Base-by-base conservation (phyloP, 495 filamentous ascomycete genomes). In the Penicillium odoratum region DNA sequence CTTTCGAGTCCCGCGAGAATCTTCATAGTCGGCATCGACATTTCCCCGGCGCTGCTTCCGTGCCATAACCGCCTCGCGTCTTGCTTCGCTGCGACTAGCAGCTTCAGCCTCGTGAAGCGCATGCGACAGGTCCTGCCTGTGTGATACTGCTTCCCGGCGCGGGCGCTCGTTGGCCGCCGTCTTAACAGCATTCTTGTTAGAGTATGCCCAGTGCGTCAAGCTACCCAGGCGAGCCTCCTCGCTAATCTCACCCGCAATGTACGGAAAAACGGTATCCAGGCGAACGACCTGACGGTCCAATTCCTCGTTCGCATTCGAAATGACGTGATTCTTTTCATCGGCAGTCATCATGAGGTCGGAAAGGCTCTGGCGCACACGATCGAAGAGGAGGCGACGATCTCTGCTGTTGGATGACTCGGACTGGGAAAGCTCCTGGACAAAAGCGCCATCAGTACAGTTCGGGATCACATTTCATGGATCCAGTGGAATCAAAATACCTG, bases 321-420 rank as follows among this genome's bases (percentile, higher is more conserved):
- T 87, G 51, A 98, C 92, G 59, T 96, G 93, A 58, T 95, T 96
- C 73, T 99, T 99, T 74, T 98, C 94, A 62, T 98, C 95, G 33
- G 96, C 77, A 0, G 90, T 90, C 55, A 88, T 81, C 59, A 96
- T 83, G 73, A 97, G 86, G 57, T 93, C 88, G 43, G 83, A 78
- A 38, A 93, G 83, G 61, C 84, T 81, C 43, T 75, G 72, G 28
- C 83, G 77, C 13, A 86, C 79, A 48, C 80, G 73, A 57, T 78
- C 81, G 69, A 93, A 92, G 16, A 91, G 77, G 58, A 83, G 76
- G 38, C 89, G 84, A 46, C 86, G 88, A 51, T 66, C 69, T 65
- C 70, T 70, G 57, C 75, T 75, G 28, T 75, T 73, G 38, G 70
- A 51, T 16, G 69, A 64, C 59, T 78, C 75, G 38, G 68, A 59